Conservation (phyloP, 1,284 basidiomycete genomes). For the Ceratobasidium sp. region DNA sequence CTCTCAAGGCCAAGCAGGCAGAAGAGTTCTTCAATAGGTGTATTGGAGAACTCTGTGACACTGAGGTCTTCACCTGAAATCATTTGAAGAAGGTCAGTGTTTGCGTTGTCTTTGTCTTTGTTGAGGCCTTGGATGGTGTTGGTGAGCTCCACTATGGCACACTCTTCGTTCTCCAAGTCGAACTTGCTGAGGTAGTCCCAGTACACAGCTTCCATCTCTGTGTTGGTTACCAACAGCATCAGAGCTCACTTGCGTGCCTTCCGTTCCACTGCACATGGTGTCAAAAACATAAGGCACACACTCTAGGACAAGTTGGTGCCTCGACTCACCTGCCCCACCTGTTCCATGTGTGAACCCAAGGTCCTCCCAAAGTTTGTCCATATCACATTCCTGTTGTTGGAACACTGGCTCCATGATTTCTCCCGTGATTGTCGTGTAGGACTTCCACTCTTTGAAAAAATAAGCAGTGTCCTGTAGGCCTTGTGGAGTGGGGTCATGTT, state of each 20-base stretch:
- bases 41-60: slow-evolving; percentile 4
- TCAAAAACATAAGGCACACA: not conserved
- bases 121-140: not conserved
- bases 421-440: too few relatives aligned
- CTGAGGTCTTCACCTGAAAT: too few relatives aligned
- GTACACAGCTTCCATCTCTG: not conserved
- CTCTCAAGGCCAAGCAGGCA: slow-evolving; percentile 5
- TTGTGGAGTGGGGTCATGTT: too few relatives aligned
- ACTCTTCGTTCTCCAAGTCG: not conserved
- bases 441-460: too few relatives aligned
- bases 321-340: not conserved
- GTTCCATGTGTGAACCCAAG: too few relatives aligned
- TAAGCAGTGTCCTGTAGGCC: too few relatives aligned
- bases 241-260: not conserved
- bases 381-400: too few relatives aligned
- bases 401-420: too few relatives aligned
- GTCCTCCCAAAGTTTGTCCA: too few relatives aligned
- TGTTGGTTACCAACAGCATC: not conserved
- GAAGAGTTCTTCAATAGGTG: not conserved
- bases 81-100: too few relatives aligned
- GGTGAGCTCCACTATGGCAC: not conserved
- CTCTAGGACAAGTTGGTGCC: not conserved
- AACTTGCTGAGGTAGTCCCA: not conserved
- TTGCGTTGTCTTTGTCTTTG: too few relatives aligned
- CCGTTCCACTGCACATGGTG: not conserved